These are phyloP conservation scores for Serendipita sp. DNA, from an alignment of 768 basidiomycete species.

Conservation along the genomic window DNA sequence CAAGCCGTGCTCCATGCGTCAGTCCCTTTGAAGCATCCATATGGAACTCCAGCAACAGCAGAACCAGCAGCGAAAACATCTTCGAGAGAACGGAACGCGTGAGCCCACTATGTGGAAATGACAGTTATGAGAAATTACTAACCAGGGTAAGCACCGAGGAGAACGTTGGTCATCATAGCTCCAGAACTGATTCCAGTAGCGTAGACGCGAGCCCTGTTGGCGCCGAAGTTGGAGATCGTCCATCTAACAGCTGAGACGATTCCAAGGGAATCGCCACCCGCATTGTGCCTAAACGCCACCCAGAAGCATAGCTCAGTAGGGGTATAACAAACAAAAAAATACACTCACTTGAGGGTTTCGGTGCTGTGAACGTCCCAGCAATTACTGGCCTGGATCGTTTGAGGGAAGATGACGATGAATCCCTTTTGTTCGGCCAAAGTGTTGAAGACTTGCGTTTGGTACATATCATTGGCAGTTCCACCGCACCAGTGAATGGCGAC, in stretches of 20 bases:
- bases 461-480: slow-evolving; percentile 37
- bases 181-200: slow-evolving; percentile 38
- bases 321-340: background rate
- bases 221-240: slow-evolving; percentile 32
- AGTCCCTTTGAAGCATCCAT: no score
- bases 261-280: slow-evolving; percentile 37
- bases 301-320: no score
- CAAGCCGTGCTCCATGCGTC: no score
- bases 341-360: slow-evolving; percentile 27
- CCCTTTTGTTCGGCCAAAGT: slow-evolving; percentile 32
- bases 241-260: slow-evolving; percentile 33
- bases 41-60: no score
- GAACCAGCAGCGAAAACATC: no score
- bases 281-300: slow-evolving; percentile 24
- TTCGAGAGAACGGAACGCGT: no score
- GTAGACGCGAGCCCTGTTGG: slow-evolving; percentile 31
- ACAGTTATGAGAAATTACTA: background rate
- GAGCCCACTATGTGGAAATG: no score
- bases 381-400: slow-evolving; percentile 13
- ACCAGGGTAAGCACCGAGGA: slow-evolving; percentile 34
- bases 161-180: slow-evolving; percentile 45
- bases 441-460: slow-evolving; percentile 32
- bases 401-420: slow-evolving; percentile 35
- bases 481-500: slow-evolving; percentile 33
- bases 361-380: slow-evolving; percentile 29